Conservation (phyloP, 768 basidiomycete species). For the Mycena leptocephala region DNA sequence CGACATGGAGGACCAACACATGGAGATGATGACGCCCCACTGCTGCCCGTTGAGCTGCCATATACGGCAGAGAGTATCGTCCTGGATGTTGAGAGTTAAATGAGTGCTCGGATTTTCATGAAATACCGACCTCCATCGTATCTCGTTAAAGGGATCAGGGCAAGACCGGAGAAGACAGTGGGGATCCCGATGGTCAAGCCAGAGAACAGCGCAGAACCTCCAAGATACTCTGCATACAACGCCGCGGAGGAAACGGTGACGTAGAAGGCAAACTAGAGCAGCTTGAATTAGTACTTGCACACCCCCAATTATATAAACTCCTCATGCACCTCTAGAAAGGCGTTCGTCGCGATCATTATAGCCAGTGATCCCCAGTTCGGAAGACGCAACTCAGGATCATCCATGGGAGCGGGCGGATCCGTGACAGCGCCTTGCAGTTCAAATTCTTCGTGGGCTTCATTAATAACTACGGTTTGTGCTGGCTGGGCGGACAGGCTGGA, state of each 20-base stretch:
- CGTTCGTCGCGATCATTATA: slow-evolving; percentile 60
- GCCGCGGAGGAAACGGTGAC: no score
- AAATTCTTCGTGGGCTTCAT: background rate
- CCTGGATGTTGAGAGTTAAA: slow-evolving; percentile 44
- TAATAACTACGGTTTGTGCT: background rate
- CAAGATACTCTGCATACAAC: no score
- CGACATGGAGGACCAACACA: slow-evolving; percentile 82
- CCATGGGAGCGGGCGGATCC: background rate
- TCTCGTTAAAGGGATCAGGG: no score
- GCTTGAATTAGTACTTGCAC: background rate
- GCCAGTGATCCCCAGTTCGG: slow-evolving; percentile 59
- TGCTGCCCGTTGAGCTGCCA: slow-evolving; percentile 61
- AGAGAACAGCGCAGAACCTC: no score
- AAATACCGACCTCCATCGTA: no score
- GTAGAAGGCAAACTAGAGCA: slow-evolving; percentile 74
- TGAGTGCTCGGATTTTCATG: background rate
- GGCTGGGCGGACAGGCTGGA: background rate
- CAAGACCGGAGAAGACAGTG: no score
- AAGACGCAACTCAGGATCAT: slow-evolving; percentile 58
- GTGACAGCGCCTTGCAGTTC: background rate
- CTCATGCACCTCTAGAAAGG: slow-evolving; percentile 61
- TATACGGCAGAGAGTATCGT: slow-evolving; percentile 63
- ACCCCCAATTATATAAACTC: background rate
- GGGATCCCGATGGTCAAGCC: no score
- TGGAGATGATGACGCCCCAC: slow-evolving; percentile 71